Evolutionary conservation across 2,329 filamentous ascomycete genomes (phyloP), one percentile per base, ranked within the genome.

Genomic region (Intubia oerlemansii): DNA sequence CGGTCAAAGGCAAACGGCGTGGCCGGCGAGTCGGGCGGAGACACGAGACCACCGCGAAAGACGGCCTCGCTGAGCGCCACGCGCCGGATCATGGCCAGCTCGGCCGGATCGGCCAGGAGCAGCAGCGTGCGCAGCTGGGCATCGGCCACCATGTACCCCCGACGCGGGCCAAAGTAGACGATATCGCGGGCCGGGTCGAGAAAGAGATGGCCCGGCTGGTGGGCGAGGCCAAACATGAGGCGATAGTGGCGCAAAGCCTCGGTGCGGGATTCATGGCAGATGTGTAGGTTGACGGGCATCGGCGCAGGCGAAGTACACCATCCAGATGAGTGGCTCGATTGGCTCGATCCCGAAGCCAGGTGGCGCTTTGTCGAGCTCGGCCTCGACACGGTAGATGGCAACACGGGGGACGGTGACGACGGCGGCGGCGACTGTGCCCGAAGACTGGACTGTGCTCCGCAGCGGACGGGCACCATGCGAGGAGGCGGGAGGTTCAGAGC

Each of bases 41-140:
- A 24, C 13, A 25, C 10, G 19, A 18, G 12, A 27, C 36, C 33
- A 21, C 8, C 8, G n/a, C 19, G 8, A 19, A 59, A 52, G 13
- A 62, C 42, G 4, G 45, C 44, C 34, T 59, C 57, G 38, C 50
- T 57, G 30, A 62, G 44, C 19, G 58, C 57, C 14, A 61, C 39
- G 9, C 51, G 48, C 19, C 46, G 47, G 12, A 62, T 48, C 9
- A 38, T 32, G 7, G 46, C 46, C 25, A 60, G 45, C 34, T 62
- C 53, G 8, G 38, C 39, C 5, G 46, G 50, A 24, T 47, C 44
- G 36, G 50, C 53, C 39, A 59, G 45, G 29, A 48, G 41, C 42
- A 60, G 47, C 38, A 50, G 50, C 10, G 53, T 55, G 28, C 49
- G 47, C 31, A 62, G 53, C 35, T 59, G 50, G 5, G 55, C 47